Evolutionary conservation across 2,329 filamentous ascomycete genomes (phyloP), one percentile per base, ranked within the genome.

Genomic region (Claviceps sp.): DNA sequence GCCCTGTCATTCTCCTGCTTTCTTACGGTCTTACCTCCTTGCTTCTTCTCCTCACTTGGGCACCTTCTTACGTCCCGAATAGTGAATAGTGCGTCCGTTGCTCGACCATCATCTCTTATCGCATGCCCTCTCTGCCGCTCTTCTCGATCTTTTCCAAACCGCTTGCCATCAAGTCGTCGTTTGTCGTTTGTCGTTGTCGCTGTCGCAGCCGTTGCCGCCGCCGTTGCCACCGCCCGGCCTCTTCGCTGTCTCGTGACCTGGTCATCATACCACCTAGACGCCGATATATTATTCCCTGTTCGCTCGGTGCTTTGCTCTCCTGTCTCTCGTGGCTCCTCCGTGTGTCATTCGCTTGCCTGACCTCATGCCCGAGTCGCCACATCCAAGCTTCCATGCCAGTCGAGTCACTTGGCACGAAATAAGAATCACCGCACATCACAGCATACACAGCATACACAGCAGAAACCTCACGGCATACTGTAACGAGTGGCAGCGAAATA

Each of bases 201-300:
- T n/a, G 38, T 40, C 38, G 38, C 38, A 16, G 38, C n/a, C 16
- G 16, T 16, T 16, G 38, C 38, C 41, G 6, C 26, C 44, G 30
- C 11, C 30, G 30, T 34, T 34, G 30, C 30, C 30, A 11, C 30
- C 30, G 30, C 20, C 16, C 44, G 37, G 24, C 40, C 42, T 48
- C 47, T 44, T 44, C 43, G 26, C n/a, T 48, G 24, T 18, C 46
- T 24, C 44, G 43, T 52, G 38, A 53, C 51, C 47, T 47, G 47
- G 46, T 43, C 48, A 20, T 38, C 52, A 53, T 44, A 37, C 37
- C 30, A 51, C 48, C 52, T 43, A 42, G 26, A 38, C 30, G 43
- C 42, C 48, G 44, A 46, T 38, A 26, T 44, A 6, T 14, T 30
- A 26, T 43, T 45, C n/a, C 5, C 37, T 37, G 30, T 41, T 38